phyloP scores from a whole-genome alignment of 73 alveolate species.

The Paramecium caudatum region DNA sequence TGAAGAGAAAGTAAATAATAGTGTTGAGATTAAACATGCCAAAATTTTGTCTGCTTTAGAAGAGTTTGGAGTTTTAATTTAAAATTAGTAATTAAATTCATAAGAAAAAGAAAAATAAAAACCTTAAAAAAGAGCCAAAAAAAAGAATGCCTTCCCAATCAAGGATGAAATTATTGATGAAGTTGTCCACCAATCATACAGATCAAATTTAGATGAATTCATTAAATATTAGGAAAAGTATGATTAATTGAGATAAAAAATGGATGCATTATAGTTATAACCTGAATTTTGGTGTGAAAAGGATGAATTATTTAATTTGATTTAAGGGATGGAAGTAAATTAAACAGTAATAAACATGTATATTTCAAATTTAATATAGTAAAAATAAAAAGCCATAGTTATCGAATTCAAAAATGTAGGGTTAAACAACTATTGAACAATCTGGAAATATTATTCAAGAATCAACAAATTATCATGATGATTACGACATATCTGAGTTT shows the following conservation, averaged over 20 bases:
- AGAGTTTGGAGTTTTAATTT: conserved; percentile 29
- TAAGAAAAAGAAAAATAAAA: neutral
- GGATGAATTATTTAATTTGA: conserved; percentile 43
- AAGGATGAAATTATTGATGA: neutral
- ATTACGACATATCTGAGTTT: conserved; percentile 10
- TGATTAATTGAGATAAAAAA: conserved; percentile 1
- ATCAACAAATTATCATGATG: neutral
- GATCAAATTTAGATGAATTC: conserved; percentile 9
- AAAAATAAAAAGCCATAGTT: neutral
- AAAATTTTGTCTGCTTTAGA: conserved; percentile 33
- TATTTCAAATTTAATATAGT: neutral
- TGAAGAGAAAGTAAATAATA: neutral
- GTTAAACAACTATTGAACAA: conserved; percentile 24
- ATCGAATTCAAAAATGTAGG: conserved; percentile 16
- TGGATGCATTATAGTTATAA: neutral
- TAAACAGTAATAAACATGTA: conserved; percentile 5
- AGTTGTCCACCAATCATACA: neutral
- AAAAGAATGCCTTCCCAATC: neutral
- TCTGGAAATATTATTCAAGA: neutral
- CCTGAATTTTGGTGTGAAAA: conserved; percentile 49
- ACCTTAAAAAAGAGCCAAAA: neutral
- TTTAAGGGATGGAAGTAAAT: neutral
- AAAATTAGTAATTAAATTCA: neutral
- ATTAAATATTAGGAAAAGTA: conserved; percentile 27
- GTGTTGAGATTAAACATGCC: conserved; percentile 43